Percentiles rank a stretch among this genome's conserved stretches.
phyloP scores from a whole-genome alignment of 345 rosid genomes.

The Leavenworthia alabamica region DNA sequence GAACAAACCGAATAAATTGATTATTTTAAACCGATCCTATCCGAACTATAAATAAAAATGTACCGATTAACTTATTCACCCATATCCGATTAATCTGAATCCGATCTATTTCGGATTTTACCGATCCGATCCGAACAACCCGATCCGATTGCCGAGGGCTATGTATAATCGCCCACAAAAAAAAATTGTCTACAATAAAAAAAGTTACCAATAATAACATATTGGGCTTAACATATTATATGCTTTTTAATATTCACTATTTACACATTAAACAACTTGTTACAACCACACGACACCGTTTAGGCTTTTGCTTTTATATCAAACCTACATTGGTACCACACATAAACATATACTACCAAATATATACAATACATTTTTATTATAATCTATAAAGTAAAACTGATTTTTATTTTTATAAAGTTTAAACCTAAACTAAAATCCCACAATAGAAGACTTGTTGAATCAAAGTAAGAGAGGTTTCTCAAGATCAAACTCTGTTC shows the following conservation, averaged over 20 bases:
- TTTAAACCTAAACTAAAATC: constrained; percentile 3
- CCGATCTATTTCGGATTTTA: too few species aligned
- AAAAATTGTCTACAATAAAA: background rate
- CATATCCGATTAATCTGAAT: too few species aligned
- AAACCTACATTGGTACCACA: constrained; percentile 2
- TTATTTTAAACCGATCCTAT: too few species aligned
- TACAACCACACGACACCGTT: background rate
- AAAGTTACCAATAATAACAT: background rate
- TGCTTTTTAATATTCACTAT: background rate
- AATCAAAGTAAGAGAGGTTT: constrained; percentile 54
- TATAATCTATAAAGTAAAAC: background rate
- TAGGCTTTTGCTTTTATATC: background rate
- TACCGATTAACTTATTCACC: too few species aligned
- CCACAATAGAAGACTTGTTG: constrained; percentile 12
- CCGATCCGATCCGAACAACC: too few species aligned
- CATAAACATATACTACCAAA: background rate
- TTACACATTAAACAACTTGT: background rate
- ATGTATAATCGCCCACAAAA: too few species aligned
- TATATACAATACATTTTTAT: background rate
- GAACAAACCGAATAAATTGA: too few species aligned
- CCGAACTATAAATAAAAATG: too few species aligned
- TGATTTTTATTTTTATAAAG: constrained; percentile 6
- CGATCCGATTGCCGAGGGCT: too few species aligned
- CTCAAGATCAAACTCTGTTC: constrained; percentile 39
- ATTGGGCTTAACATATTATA: background rate